Base-by-base conservation (phyloP, 257 asterid genomes). In the Orobanche coerulescens region DNA sequence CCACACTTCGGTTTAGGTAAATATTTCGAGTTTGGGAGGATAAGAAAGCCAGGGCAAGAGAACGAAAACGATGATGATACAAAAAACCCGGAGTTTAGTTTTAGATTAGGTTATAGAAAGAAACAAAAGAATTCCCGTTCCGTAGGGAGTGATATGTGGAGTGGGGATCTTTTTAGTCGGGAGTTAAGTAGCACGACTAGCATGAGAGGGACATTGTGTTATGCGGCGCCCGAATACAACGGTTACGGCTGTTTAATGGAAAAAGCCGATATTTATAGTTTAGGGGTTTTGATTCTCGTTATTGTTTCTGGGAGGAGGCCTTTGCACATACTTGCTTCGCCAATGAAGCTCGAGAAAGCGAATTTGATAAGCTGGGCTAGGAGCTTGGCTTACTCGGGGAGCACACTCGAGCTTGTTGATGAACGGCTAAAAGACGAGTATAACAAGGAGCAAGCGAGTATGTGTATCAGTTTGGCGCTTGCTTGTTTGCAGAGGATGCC, bases 101-200 rank as follows among this genome's bases (percentile, higher is more conserved):
- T 84, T 47, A 76, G 87, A 47, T 84, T 74, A 56, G 92, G 94
- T 11, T 76, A 84, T 73, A 83, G 75, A 72, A 83, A 69, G 74
- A 77, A 85, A 69, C 80, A 2, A 22, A 50, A 50, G 13, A 6
- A 73, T n/a, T 65, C 79, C 0, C 86, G 37, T 34, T 88, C 90
- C 0, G 62, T 72, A 46, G 82, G 82, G 16, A 83, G 94, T 33
- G 97, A 82, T 0, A 73, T 81, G 83, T 85, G 86, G 78, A 90
- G 96, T 4, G 96, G 93, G 13, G 97, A 93, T 80, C 68, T 83
- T n/a, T 86, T 86, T 37, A 93, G 99, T 66, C 76, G 95, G n/a
- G 97, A 89, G 31, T 52, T 93, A 24, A 86, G 99, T 58, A 93
- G 99, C 91, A 86, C 97, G 1, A 93, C 96, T 7, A 93, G 99